These are phyloP conservation scores for Rhizomucor miehei DNA, from an alignment of 371 early-diverging fungal species.

Conservation along the genomic window DNA sequence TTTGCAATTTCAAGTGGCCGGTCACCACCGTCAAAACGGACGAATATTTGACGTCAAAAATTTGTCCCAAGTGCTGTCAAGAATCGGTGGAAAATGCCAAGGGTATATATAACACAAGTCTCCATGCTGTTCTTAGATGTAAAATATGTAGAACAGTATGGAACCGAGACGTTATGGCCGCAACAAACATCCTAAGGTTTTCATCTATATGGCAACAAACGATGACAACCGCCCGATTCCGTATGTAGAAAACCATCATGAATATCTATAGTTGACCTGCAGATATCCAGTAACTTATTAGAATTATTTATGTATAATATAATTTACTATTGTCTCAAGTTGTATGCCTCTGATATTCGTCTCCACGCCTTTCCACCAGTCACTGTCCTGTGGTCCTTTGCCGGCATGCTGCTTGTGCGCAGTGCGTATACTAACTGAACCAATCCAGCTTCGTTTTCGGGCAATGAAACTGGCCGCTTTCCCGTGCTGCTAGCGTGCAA, in stretches of 20 bases:
- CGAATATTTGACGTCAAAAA: constrained; percentile 5
- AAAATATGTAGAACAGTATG: background rate
- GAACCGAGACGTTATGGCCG: background rate
- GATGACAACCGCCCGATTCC: too few species aligned
- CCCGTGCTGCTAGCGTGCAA: constrained; percentile 33
- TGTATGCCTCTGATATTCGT: constrained; percentile 50
- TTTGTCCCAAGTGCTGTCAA: background rate
- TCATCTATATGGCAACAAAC: too few species aligned
- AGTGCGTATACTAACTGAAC: constrained; percentile 45
- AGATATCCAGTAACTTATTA: background rate
- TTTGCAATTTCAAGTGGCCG: too few species aligned
- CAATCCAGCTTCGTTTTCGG: constrained; percentile 35
- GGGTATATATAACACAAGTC: background rate
- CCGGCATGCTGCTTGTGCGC: constrained; percentile 31
- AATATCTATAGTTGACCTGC: too few species aligned
- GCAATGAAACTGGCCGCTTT: constrained; percentile 24
- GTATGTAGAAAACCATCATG: too few species aligned
- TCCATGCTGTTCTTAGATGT: background rate
- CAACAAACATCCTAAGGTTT: background rate
- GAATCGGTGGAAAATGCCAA: background rate
- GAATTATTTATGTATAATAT: background rate
- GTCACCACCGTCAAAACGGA: background rate
- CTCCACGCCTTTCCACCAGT: constrained; percentile 26
- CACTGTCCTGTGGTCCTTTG: constrained; percentile 21
- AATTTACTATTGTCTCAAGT: constrained; percentile 15